Conservation (phyloP, 306 rosid species). For the Quercus bicolor region DNA sequence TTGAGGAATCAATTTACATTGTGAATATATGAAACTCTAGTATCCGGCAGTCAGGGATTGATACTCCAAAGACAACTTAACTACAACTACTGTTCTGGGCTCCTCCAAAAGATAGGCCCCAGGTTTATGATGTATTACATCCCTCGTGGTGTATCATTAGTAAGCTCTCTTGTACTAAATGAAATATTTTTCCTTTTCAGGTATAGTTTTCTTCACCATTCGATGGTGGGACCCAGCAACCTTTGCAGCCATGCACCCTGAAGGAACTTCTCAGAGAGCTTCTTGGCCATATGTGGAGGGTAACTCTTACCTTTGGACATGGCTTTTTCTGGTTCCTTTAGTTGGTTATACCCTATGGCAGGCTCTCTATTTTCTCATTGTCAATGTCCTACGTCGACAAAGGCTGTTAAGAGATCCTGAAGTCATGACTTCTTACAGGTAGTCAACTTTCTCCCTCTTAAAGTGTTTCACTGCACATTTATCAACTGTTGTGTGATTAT, state of each 20-base stretch:
- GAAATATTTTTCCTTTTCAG: slow-evolving; percentile 33
- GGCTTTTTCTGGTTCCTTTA: slow-evolving; percentile 82
- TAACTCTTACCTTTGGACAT: slow-evolving; percentile 63
- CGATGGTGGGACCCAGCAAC: slow-evolving; percentile 90
- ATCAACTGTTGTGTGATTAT: neutral
- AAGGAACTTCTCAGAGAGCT: slow-evolving; percentile 51
- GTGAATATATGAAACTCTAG: neutral
- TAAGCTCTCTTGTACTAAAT: neutral
- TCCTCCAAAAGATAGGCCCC: slow-evolving; percentile 3
- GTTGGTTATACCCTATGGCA: slow-evolving; percentile 85
- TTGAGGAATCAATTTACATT: neutral
- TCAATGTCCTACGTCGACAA: slow-evolving; percentile 78
- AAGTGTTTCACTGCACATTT: neutral
- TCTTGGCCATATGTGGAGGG: slow-evolving; percentile 91
- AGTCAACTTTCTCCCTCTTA: neutral
- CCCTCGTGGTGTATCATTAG: neutral
- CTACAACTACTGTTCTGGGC: neutral
- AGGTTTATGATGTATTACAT: slow-evolving; percentile 20
- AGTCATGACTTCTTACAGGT: slow-evolving; percentile 97
- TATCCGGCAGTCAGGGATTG: neutral
- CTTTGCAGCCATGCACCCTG: slow-evolving; percentile 81
- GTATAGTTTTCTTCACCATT: slow-evolving; percentile 87
- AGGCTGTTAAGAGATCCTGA: slow-evolving; percentile 84
- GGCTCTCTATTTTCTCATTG: slow-evolving; percentile 77
- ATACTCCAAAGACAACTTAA: neutral